Conservation (phyloP, 768 basidiomycete genomes). For the Tephrocybe sp. region DNA sequence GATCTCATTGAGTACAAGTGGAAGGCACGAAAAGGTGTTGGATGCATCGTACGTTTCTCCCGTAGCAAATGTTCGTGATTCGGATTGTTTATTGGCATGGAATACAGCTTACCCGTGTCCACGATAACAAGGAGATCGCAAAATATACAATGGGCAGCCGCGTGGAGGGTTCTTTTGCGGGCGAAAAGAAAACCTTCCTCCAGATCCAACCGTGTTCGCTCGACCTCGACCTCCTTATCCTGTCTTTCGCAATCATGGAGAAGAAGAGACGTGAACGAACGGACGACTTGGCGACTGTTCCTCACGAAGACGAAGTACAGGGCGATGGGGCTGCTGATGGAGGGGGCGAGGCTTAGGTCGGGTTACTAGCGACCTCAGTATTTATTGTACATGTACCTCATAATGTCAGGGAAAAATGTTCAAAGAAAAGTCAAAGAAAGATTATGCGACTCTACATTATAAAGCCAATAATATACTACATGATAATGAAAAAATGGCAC, state of each 20-base stretch:
- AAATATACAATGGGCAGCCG: constrained; percentile 33
- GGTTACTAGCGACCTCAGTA: too few relatives aligned
- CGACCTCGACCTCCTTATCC: constrained; percentile 51
- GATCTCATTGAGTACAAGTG: constrained; percentile 51
- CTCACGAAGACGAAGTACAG: constrained; percentile 36
- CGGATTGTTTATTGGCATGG: background rate
- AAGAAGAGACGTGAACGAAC: constrained; percentile 46
- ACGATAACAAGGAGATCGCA: constrained; percentile 41
- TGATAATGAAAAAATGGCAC: background rate
- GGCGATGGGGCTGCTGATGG: constrained; percentile 37
- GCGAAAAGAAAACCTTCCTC: constrained; percentile 46
- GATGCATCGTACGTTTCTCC: constrained; percentile 37
- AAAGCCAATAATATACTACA: background rate
- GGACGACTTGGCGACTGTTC: constrained; percentile 28
- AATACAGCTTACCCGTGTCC: constrained; percentile 36
- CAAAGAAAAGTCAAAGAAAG: too few relatives aligned
- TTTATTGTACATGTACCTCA: too few relatives aligned
- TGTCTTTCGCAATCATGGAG: constrained; percentile 58
- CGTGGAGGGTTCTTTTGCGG: constrained; percentile 46
- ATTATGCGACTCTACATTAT: background rate
- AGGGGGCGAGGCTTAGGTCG: constrained; percentile 15
- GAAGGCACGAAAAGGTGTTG: constrained; percentile 40
- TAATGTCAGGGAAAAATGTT: too few relatives aligned
- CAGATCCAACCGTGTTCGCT: constrained; percentile 46
- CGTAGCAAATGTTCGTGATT: too few relatives aligned